Base-by-base conservation (phyloP, 345 rosid genomes). In the Brassica juncea region DNA sequence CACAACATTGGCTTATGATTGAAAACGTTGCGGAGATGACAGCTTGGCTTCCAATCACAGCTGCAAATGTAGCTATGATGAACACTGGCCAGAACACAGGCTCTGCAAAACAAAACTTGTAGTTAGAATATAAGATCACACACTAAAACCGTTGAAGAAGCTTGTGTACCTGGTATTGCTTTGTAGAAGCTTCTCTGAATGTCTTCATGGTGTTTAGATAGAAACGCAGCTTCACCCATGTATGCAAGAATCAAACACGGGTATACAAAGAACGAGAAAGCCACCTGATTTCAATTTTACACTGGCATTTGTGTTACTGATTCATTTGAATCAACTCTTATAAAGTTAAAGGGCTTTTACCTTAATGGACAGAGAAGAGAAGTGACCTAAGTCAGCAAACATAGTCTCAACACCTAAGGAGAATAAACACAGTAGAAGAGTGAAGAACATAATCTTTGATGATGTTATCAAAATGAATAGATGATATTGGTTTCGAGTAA, bases 161-260 rank as follows among this genome's bases (percentile, higher is more conserved):
- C 14, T 27, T 61, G 8, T 27, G 86, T 86, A 84, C 99, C 97
- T 61, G 99, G 99, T 83, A 94, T 89, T 35, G 99, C 94, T 39
- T 85, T 88, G 74, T 89, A 89, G 84, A 94, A 94, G 89, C 97
- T 94, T 79, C 86, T 82, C 71, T 91, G 88, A 71, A 88, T 84
- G 16, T 88, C 89, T 78, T 89, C 91, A 78, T 87, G 88, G 67
- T 94, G 86, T 66, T 86, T 88, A 16, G 99, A 90, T 72, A 92
- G 87, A 70, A 85, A 92, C 4, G 99, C 97, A 59, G 97, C 97
- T 83, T 92, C 92, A 0, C 99, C 99, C 99, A 90, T 91, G 73
- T 94, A 94, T 6, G 97, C 97, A 68, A 94, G 89, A 77, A 92
- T 82, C 77, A 94, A 83, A 81, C 90, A 94, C 0, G 98, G 99